phyloP scores from a whole-genome alignment of 2,329 filamentous ascomycete species.

The Periglandula ipomoeae region DNA sequence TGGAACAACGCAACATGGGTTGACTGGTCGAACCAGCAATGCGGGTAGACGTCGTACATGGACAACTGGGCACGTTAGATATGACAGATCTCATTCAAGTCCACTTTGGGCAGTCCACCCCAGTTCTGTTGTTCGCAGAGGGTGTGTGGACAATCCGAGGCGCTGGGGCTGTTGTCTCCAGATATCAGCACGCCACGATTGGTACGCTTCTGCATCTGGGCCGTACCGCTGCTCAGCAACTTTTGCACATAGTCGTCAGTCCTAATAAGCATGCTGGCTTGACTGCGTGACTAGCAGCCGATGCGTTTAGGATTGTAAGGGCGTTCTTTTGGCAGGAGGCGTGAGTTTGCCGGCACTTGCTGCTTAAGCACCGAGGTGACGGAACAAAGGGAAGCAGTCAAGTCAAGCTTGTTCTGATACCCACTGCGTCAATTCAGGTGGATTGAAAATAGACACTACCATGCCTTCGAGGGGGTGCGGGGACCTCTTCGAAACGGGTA shows the following conservation, averaged over 20 bases:
- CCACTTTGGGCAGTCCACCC: conserved; percentile 11
- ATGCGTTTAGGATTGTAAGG: background rate
- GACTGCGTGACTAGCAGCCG: background rate
- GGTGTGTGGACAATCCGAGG: too few relatives aligned
- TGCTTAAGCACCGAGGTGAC: too few relatives aligned
- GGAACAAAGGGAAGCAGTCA: too few relatives aligned
- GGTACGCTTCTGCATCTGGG: too few relatives aligned
- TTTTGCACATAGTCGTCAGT: too few relatives aligned
- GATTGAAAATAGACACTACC: background rate
- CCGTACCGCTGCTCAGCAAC: too few relatives aligned
- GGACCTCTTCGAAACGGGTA: too few relatives aligned
- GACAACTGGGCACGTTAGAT: conserved; percentile 11
- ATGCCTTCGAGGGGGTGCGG: background rate
- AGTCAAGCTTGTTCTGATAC: too few relatives aligned
- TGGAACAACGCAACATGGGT: background rate
- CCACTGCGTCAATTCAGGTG: too few relatives aligned
- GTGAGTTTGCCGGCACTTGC: background rate
- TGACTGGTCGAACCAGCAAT: conserved; percentile 4
- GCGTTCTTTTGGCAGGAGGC: background rate
- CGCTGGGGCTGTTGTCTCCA: too few relatives aligned
- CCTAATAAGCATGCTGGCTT: background rate
- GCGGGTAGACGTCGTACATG: conserved; percentile 8
- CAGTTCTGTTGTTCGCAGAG: too few relatives aligned
- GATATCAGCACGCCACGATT: too few relatives aligned
- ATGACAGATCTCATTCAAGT: conserved; percentile 19